Conservation (phyloP, 1,284 basidiomycete genomes). For the Stereum hirsutum region DNA sequence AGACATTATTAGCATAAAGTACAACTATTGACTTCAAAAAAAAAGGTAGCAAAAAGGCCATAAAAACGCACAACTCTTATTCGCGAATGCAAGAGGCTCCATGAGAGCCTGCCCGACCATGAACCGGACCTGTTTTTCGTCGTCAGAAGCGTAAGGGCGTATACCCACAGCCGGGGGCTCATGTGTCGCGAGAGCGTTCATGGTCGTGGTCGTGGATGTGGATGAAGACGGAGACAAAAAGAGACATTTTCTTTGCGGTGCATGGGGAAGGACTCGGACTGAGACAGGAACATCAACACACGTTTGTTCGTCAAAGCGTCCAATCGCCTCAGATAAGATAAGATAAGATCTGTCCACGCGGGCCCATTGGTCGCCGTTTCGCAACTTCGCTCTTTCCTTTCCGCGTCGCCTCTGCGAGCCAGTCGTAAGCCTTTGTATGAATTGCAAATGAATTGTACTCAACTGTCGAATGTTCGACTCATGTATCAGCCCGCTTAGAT, state of each 20-base stretch:
- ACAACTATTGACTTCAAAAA: too few relatives aligned
- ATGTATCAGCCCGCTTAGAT: too few relatives aligned
- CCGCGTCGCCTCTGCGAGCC: too few relatives aligned
- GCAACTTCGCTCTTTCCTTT: too few relatives aligned
- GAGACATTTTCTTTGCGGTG: too few relatives aligned
- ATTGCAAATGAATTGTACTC: too few relatives aligned
- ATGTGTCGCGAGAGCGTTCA: background rate
- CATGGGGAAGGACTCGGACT: too few relatives aligned
- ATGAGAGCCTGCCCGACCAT: slow-evolving; percentile 60
- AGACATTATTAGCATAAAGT: slow-evolving; percentile 3
- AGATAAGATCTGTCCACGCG: slow-evolving; percentile 1
- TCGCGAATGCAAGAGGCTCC: slow-evolving; percentile 65
- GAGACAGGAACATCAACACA: too few relatives aligned
- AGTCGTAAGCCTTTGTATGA: too few relatives aligned
- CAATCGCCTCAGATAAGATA: slow-evolving; percentile 5
- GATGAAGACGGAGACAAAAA: too few relatives aligned
- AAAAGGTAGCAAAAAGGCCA: too few relatives aligned
- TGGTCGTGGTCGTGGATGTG: slow-evolving; percentile 2
- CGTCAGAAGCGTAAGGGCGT: slow-evolving; percentile 33
- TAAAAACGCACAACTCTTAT: slow-evolving; percentile 46
- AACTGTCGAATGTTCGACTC: too few relatives aligned
- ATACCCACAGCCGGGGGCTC: slow-evolving; percentile 31
- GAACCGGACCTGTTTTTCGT: slow-evolving; percentile 37
- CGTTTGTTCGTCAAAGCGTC: background rate
- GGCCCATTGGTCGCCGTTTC: background rate